These are phyloP conservation scores for Trypanosoma scelopori DNA, from an alignment of 208 protist genomes.

Conservation along the genomic window DNA sequence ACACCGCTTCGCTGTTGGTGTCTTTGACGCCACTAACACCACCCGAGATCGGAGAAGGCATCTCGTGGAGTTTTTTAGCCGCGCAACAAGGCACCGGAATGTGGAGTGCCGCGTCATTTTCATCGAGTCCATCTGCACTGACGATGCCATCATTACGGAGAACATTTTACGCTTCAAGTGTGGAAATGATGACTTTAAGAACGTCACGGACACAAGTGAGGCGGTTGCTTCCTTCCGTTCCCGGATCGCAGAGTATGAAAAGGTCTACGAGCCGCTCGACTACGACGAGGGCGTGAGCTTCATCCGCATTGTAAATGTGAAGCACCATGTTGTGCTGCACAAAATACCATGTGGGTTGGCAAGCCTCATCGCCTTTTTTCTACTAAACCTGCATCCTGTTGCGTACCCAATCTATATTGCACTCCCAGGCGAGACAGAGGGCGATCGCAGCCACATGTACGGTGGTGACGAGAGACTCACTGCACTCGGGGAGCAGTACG, in stretches of 20 bases:
- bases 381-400: slow-evolving; percentile 88
- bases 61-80: slow-evolving; percentile 67
- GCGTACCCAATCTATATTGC: slow-evolving; percentile 85
- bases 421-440: slow-evolving; percentile 77
- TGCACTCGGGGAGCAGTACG: slow-evolving; percentile 55
- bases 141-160: slow-evolving; percentile 85
- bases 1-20: slow-evolving; percentile 72
- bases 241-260: slow-evolving; percentile 86
- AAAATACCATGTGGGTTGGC: slow-evolving; percentile 67
- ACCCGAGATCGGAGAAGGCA: slow-evolving; percentile 63
- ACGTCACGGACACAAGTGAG: slow-evolving; percentile 68
- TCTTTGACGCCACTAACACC: slow-evolving; percentile 93
- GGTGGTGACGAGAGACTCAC: slow-evolving; percentile 81
- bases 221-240: slow-evolving; percentile 81
- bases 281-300: slow-evolving; percentile 59
- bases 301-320: slow-evolving; percentile 90
- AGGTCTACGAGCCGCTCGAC: slow-evolving; percentile 87
- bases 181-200: slow-evolving; percentile 90
- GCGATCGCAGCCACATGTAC: slow-evolving; percentile 62
- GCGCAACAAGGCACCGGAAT: slow-evolving; percentile 32
- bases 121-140: slow-evolving; percentile 92
- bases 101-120: slow-evolving; percentile 84
- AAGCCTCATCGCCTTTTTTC: slow-evolving; percentile 84
- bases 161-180: slow-evolving; percentile 90
- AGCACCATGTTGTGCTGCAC: slow-evolving; percentile 85